These are phyloP conservation scores for Candida loeiensis DNA, from an alignment of 805 yeast species.

Conservation along the genomic window DNA sequence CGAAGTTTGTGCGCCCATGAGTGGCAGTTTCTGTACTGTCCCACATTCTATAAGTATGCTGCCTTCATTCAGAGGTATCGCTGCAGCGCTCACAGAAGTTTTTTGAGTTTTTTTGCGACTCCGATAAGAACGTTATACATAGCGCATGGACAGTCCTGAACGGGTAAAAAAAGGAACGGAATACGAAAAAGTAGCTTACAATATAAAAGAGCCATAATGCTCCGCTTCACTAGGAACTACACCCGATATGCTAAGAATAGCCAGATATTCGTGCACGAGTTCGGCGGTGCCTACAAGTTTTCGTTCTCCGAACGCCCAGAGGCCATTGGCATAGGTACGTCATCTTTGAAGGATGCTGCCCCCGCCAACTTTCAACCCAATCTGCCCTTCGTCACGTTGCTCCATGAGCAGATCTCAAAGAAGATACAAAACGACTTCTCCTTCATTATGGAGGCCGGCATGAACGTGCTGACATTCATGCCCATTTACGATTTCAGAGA, in stretches of 20 bases:
- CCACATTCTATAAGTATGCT: no score
- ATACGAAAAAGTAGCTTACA: neutral
- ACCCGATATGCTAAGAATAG: conserved; percentile 6
- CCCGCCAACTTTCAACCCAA: conserved; percentile 26
- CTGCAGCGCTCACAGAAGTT: no score
- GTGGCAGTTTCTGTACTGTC: no score
- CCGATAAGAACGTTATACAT: neutral
- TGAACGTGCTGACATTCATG: conserved; percentile 52
- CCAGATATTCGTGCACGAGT: conserved; percentile 12
- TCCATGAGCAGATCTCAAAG: conserved; percentile 24
- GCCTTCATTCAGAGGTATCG: no score
- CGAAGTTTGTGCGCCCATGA: no score
- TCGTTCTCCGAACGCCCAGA: conserved; percentile 12
- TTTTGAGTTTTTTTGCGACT: no score
- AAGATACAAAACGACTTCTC: conserved; percentile 44
- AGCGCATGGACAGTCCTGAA: no score
- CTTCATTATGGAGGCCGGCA: conserved; percentile 54
- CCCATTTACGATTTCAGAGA: conserved; percentile 70
- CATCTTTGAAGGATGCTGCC: conserved; percentile 10
- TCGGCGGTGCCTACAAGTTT: conserved; percentile 9
- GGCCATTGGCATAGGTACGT: conserved; percentile 11
- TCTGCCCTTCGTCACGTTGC: conserved; percentile 23
- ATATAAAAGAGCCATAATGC: neutral
- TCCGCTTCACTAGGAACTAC: conserved; percentile 5
- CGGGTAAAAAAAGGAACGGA: neutral